Evolutionary conservation across 192 early-diverging fungal species (phyloP).

Genomic region (Coemansia sp.): DNA sequence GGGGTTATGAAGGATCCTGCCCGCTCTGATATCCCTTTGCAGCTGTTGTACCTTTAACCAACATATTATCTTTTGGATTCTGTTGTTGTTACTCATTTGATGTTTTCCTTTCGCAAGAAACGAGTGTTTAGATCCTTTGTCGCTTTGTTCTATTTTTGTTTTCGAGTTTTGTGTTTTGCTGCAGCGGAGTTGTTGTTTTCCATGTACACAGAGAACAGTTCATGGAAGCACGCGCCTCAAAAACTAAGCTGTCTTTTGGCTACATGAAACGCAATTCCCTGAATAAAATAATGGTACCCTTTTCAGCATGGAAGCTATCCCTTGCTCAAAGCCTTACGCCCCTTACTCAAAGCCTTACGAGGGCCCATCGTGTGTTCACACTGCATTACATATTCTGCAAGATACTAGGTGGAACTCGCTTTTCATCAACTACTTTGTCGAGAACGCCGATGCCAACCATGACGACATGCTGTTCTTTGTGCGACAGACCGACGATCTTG

Average conservation of each 20-base stretch:
- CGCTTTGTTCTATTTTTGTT: neutral
- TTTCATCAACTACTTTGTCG: conserved; percentile 69
- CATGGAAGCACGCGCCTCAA: neutral
- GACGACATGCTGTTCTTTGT: conserved; percentile 93
- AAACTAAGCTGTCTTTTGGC: neutral
- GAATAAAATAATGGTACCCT: neutral
- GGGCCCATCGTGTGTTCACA: neutral
- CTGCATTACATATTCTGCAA: neutral
- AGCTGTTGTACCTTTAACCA: neutral
- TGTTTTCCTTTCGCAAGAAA: neutral
- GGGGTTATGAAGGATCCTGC: conserved; percentile 4
- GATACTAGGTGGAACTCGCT: conserved; percentile 55
- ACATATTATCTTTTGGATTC: neutral
- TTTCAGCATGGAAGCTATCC: no score
- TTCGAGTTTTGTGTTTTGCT: neutral
- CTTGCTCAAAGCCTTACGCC: no score
- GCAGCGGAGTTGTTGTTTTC: neutral
- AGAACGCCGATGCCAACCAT: conserved; percentile 65
- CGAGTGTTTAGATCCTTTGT: neutral
- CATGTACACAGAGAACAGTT: no score
- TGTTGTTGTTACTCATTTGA: neutral
- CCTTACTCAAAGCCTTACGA: no score
- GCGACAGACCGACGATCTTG: conserved; percentile 48
- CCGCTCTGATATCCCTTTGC: neutral
- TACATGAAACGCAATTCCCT: neutral